Base-by-base conservation (phyloP, 2,329 filamentous ascomycete genomes). In the Fusarium staphyleae region DNA sequence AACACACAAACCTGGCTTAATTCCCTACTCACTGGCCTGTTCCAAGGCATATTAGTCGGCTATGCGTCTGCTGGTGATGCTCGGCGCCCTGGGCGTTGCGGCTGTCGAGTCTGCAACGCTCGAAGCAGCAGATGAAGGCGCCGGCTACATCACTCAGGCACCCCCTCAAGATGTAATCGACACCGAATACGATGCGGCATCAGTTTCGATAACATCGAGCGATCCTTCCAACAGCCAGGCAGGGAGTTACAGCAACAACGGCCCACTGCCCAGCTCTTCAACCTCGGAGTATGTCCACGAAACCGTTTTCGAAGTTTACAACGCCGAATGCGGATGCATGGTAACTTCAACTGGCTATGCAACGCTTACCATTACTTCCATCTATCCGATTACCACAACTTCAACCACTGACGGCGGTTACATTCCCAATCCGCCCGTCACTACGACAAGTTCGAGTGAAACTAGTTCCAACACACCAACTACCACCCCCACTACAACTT, bases 21-120 rank as follows among this genome's bases (percentile, higher is more conserved):
- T 44, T 40, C 48, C 51, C 39, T 34, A 36, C 42, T 51, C 59
- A 43, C 32, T 65, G 46, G 52, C 43, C 16, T 43, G 22, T 33
- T 46, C 39, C 19, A 32, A 41, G 48, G 54, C 52, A 33, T 36
- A 3, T 6, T 39, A 22, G 37, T 24, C 52, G 37, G 15, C n/a
- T 39, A 67, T 67, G 65, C 65, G 63, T 26, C 63, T 64, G 49
- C 55, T 59, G 43, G 19, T 64, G 32, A 46, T 57, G 6, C 48
- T 67, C 37, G 43, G 48, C 44, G 48, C 52, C 42, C n/a, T 65
- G 19, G 58, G 65, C 32, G 65, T 56, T 43, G 50, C 60, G 45
- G 59, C 61, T 28, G 37, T 43, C 22, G 51, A 48, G 41, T 46
- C 55, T 11, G 50, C 33, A 14, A 48, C 24, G 10, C 13, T 56